phyloP scores from a whole-genome alignment of 2,329 filamentous ascomycete species.

The Colletotrichum sublineola region DNA sequence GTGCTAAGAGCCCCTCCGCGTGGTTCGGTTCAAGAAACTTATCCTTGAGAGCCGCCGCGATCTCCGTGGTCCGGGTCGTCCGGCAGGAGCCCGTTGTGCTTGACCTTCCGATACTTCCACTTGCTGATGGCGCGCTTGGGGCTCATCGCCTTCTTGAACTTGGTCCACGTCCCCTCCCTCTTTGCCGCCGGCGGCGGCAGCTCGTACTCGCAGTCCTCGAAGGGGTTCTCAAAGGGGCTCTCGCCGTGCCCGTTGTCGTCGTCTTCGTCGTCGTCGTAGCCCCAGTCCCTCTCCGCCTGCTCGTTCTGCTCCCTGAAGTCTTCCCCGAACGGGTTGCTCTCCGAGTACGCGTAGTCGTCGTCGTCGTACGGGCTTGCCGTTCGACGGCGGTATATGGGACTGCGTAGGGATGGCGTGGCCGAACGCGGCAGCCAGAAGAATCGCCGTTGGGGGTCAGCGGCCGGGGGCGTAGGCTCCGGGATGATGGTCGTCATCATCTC shows the following conservation, averaged over 20 bases:
- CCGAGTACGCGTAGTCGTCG: conserved; percentile 33
- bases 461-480: conserved; percentile 33
- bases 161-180: conserved; percentile 32
- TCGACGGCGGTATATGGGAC: conserved; percentile 32
- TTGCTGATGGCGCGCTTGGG: conserved; percentile 36
- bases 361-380: conserved; percentile 33
- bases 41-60: background rate
- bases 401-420: conserved; percentile 31
- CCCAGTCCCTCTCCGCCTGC: conserved; percentile 7
- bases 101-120: conserved; percentile 37
- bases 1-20: background rate
- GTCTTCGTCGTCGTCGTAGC: background rate
- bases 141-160: conserved; percentile 41
- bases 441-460: conserved; percentile 17
- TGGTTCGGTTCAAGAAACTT: conserved; percentile 2
- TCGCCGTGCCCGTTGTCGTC: background rate
- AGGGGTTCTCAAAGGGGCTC: conserved; percentile 17
- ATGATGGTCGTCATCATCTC: conserved; percentile 36
- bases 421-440: conserved; percentile 37
- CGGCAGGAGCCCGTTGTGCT: conserved; percentile 8
- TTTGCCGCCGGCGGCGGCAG: conserved; percentile 18
- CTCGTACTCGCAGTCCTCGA: conserved; percentile 39
- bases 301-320: conserved; percentile 34
- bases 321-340: conserved; percentile 36
- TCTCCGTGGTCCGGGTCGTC: conserved; percentile 26